phyloP scores from a whole-genome alignment of 1,139 yeast species.

The Geotrichum candidum region DNA sequence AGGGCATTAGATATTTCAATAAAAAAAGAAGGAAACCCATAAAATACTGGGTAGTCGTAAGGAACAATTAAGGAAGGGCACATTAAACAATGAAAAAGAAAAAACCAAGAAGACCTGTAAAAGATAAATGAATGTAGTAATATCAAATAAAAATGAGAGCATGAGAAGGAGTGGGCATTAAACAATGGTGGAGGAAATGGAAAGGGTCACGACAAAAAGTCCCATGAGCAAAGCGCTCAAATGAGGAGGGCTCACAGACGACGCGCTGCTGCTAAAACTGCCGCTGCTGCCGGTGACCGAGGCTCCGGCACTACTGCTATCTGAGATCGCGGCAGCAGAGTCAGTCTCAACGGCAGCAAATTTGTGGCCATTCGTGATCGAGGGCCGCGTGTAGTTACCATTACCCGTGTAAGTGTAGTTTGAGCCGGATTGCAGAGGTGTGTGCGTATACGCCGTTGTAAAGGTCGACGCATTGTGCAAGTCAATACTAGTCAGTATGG shows the following conservation, averaged over 20 bases:
- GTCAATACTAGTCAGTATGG: not conserved
- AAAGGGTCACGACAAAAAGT: not conserved
- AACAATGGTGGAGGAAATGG: not conserved
- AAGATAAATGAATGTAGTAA: too few relatives aligned
- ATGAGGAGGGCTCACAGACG: not conserved
- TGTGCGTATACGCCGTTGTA: not conserved
- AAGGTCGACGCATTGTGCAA: not conserved
- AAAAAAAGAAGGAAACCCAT: too few relatives aligned
- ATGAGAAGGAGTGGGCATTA: not conserved
- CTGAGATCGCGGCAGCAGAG: not conserved
- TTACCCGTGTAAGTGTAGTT: not conserved
- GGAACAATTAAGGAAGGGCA: too few relatives aligned
- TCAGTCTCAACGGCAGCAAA: not conserved
- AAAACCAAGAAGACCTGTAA: too few relatives aligned
- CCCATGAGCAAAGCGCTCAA: not conserved
- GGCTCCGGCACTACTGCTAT: not conserved
- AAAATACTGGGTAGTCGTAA: too few relatives aligned
- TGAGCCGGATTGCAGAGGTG: not conserved
- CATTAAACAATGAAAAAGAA: too few relatives aligned
- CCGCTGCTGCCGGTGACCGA: not conserved
- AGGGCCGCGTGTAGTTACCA: not conserved
- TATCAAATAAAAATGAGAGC: too few relatives aligned
- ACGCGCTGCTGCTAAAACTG: not conserved
- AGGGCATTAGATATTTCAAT: not conserved
- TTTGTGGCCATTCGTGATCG: not conserved